Evolutionary conservation across 257 asterid species (phyloP).

Genomic region (Scutellaria barbata): DNA sequence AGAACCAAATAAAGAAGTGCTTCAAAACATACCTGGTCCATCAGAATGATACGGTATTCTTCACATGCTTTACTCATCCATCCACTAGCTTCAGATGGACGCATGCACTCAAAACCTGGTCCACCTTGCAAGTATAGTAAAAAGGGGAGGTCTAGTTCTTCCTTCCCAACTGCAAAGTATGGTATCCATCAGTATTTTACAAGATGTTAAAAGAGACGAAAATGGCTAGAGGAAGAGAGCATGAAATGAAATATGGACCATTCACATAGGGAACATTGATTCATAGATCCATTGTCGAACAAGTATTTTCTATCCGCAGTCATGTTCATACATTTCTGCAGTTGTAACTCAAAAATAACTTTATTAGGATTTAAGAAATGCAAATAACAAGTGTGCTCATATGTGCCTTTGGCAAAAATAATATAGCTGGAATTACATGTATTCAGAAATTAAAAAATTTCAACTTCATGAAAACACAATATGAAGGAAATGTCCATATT

Average conservation of each 20-base stretch:
- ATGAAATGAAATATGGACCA: conserved; percentile 15
- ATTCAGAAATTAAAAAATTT: background rate
- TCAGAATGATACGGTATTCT: conserved; percentile 77
- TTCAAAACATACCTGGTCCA: conserved; percentile 85
- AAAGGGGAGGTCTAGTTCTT: conserved; percentile 77
- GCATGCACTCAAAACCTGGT: conserved; percentile 85
- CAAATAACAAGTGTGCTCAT: background rate
- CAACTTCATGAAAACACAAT: conserved; percentile 13
- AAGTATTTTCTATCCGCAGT: conserved; percentile 9
- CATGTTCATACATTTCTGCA: conserved; percentile 11
- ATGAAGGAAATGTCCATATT: conserved; percentile 4
- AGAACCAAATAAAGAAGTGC: conserved; percentile 12
- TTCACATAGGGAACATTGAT: background rate
- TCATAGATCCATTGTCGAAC: background rate
- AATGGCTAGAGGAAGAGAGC: conserved; percentile 16
- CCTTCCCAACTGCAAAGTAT: conserved; percentile 81
- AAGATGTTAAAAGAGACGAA: conserved; percentile 19
- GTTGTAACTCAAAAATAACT: background rate
- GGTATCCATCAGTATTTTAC: conserved; percentile 34
- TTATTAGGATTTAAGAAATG: conserved; percentile 1
- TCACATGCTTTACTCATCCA: conserved; percentile 96
- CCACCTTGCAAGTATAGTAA: conserved; percentile 92
- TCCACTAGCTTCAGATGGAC: conserved; percentile 92
- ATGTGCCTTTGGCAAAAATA: background rate
- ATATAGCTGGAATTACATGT: background rate